Evolutionary conservation across 306 rosid species (phyloP), one percentile per base, ranked within the genome.

Genomic region (Castanea mollissima): DNA sequence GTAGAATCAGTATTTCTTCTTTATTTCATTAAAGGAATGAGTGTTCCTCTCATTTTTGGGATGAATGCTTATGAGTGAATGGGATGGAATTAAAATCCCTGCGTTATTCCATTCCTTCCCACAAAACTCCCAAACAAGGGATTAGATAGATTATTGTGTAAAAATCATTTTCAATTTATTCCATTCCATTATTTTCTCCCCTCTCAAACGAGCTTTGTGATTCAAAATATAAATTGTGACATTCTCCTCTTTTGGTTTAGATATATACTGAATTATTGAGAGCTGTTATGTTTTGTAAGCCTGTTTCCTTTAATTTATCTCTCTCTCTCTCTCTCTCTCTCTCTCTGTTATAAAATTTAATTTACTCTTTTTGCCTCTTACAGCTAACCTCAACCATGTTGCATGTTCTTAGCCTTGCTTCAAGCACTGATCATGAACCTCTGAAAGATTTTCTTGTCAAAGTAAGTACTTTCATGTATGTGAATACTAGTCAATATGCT

Each of bases 341-440:
- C 15, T 54, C 29, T 49, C 44, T 76, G 68, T n/a, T 41, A 32
- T 31, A 71, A 55, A 71, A 55, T 73, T 57, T 57, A 25, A 73
- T 21, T 54, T 3, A 27, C 44, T 49, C 29, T 35, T 63, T 57
- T 80, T 55, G 78, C 46, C 67, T 75, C 35, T 29, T 84, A 88
- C 93, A 95, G 99, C 64, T 95, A 73, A 92, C 94, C 83, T 86
- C 87, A 86, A 92, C 99, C 62, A 84, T 95, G 92, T 82, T 95
- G 76, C 99, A 95, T 52, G 76, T 91, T 87, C 92, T 92, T 78
- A 83, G 88, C 85, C 88, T 92, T 29, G 79, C 91, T 55, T 87
- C 95, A 58, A 81, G 86, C 82, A 77, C 91, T 16, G 82, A 84
- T 68, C 87, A 92, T 69, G 92, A 85, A 55, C 85, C 82, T 23